A percentile compares a stretch with the other conserved stretches of the same genome.
Conservation (phyloP, 805 yeast genomes). For the Saccharomycopsis selenospora region DNA sequence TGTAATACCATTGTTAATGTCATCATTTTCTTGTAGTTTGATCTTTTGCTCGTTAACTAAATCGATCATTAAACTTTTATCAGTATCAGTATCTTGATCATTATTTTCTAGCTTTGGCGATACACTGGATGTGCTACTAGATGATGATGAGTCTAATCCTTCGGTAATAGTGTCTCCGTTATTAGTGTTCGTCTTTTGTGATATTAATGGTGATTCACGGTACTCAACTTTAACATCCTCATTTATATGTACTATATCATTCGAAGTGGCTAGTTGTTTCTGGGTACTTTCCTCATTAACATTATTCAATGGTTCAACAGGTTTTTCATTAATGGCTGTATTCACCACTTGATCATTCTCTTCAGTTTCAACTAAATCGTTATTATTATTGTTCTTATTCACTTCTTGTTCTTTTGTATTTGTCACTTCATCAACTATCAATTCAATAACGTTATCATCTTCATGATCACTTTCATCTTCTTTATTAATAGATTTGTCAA, state of each 20-base stretch:
- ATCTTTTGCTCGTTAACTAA: not conserved
- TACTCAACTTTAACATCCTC: no score
- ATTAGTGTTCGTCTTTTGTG: no score
- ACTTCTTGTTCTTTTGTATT: no score
- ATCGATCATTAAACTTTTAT: not conserved
- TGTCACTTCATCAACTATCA: not conserved
- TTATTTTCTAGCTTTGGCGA: no score
- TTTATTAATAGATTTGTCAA: not conserved
- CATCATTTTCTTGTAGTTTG: not conserved
- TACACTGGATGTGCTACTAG: no score
- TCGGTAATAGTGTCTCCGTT: no score
- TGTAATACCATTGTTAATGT: not conserved
- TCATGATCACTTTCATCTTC: not conserved
- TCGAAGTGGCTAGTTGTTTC: no score
- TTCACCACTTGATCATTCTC: not conserved
- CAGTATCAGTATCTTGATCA: constrained; percentile 1
- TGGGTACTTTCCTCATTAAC: not conserved
- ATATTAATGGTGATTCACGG: no score
- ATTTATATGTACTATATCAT: no score
- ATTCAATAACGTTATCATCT: not conserved
- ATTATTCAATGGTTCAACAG: not conserved
- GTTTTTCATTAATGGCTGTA: not conserved
- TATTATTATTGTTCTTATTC: no score
- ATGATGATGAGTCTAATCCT: no score
- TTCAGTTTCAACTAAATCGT: not conserved